A percentile compares a stretch with the other conserved stretches of the same genome.
Evolutionary conservation across 192 early-diverging fungal genomes (phyloP).

Genomic region (Coemansia sp.): DNA sequence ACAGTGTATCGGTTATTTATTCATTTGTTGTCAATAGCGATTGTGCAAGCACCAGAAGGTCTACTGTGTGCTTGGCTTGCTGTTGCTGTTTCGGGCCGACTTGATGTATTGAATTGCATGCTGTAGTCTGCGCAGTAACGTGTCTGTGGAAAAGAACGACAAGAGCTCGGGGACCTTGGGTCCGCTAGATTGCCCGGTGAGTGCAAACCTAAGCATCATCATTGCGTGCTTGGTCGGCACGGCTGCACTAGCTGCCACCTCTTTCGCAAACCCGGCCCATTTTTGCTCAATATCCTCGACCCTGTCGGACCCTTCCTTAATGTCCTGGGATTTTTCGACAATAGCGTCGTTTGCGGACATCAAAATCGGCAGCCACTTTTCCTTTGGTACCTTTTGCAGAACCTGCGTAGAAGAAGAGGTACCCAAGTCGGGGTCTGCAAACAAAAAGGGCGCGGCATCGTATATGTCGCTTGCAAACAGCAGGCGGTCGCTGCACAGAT

Average conservation of each 20-base stretch:
- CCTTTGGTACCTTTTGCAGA: conserved; percentile 16
- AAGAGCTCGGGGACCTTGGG: conserved; percentile 43
- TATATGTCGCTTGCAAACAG: conserved; percentile 32
- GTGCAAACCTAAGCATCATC: conserved; percentile 64
- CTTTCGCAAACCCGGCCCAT: conserved; percentile 37
- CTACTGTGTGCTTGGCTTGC: background rate
- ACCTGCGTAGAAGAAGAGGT: background rate
- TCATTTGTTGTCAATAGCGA: no score
- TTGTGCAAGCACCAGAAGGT: background rate
- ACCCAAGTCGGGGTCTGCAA: conserved; percentile 29
- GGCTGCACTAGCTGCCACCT: conserved; percentile 38
- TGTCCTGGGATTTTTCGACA: background rate
- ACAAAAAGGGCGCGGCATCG: conserved; percentile 31
- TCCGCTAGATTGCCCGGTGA: conserved; percentile 57
- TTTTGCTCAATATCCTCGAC: background rate
- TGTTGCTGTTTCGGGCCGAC: background rate
- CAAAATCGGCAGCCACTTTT: conserved; percentile 24
- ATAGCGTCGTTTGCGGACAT: conserved; percentile 1
- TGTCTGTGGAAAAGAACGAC: conserved; percentile 16
- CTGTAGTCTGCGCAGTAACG: conserved; percentile 12
- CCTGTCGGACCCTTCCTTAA: background rate
- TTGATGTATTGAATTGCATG: background rate
- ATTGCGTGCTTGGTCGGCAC: conserved; percentile 55
- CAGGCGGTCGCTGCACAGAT: conserved; percentile 31
- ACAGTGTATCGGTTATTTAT: background rate